These are phyloP conservation scores for Fusarium citri DNA, from an alignment of 2,329 filamentous ascomycete species.

Conservation along the genomic window DNA sequence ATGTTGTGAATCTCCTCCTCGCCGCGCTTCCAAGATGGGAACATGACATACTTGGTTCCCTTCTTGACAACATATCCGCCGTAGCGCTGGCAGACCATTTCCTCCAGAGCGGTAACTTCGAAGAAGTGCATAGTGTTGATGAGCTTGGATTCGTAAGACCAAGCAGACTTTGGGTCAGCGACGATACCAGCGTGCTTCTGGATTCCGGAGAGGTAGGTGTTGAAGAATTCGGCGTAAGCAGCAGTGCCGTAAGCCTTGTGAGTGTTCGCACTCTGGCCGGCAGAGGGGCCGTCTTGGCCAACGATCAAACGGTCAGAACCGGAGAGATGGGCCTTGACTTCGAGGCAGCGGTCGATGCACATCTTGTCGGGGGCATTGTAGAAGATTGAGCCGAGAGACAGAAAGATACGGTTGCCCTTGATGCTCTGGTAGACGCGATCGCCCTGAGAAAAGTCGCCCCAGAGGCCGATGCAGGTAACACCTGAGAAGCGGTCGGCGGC, in stretches of 20 bases:
- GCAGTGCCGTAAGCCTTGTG: conserved; percentile 26
- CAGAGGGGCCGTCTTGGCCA: conserved; percentile 32
- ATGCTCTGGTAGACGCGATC: conserved; percentile 27
- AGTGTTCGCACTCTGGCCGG: not conserved
- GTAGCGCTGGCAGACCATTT: conserved; percentile 29
- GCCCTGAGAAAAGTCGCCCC: conserved; percentile 39
- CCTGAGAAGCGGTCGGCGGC: conserved; percentile 22
- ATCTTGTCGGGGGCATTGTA: conserved; percentile 36
- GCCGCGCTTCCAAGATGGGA: conserved; percentile 41
- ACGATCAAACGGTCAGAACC: conserved; percentile 19
- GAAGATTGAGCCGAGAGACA: conserved; percentile 35
- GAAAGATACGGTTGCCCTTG: conserved; percentile 13
- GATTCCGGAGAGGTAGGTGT: conserved; percentile 7
- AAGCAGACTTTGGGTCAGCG: not conserved
- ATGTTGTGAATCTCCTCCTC: conserved; percentile 26
- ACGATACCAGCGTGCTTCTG: conserved; percentile 23
- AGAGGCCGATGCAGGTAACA: conserved; percentile 28
- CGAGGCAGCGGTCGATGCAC: conserved; percentile 24
- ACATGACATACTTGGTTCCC: conserved; percentile 30
- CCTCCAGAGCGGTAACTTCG: conserved; percentile 15
- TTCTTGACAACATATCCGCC: not conserved
- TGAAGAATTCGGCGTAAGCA: conserved; percentile 32
- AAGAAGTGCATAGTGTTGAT: conserved; percentile 35
- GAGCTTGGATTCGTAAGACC: conserved; percentile 17
- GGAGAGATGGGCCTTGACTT: conserved; percentile 19